Evolutionary conservation across 2,329 filamentous ascomycete genomes (phyloP).

Genomic region (Cladosporium sphaerospermum): DNA sequence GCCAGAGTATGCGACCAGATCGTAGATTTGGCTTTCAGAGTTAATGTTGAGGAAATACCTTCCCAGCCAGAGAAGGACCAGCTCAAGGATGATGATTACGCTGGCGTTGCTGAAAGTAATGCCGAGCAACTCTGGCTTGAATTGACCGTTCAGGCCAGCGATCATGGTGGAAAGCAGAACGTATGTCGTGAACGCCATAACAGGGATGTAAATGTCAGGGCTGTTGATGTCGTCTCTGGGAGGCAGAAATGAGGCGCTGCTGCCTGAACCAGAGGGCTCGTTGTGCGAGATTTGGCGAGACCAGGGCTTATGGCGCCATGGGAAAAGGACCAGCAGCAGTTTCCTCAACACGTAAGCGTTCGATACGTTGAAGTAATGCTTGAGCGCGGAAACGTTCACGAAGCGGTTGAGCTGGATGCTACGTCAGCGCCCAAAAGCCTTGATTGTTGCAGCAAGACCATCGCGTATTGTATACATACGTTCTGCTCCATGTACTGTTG

Average conservation of each 20-base stretch:
- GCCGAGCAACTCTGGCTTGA: conserved; percentile 88
- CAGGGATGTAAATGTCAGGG: conserved; percentile 98
- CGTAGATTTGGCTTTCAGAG: conserved; percentile 86
- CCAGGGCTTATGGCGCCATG: conserved; percentile 97
- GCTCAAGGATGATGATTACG: conserved; percentile 78
- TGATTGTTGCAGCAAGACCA: not conserved
- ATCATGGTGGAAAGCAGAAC: conserved; percentile 88
- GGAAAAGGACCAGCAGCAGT: conserved; percentile 86
- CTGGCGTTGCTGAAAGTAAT: conserved; percentile 81
- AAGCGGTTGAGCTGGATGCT: conserved; percentile 62
- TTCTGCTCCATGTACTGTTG: conserved; percentile 96
- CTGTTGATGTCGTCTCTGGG: conserved; percentile 95
- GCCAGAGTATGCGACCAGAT: conserved; percentile 90
- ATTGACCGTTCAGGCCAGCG: conserved; percentile 81
- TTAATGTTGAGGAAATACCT: conserved; percentile 92
- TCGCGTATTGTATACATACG: conserved; percentile 41
- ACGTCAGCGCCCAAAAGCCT: conserved; percentile 2
- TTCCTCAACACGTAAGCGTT: conserved; percentile 96
- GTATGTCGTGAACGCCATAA: conserved; percentile 97
- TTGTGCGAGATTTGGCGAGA: conserved; percentile 74
- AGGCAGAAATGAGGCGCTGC: conserved; percentile 67
- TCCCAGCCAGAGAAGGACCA: conserved; percentile 82
- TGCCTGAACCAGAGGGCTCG: conserved; percentile 51
- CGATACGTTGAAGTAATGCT: conserved; percentile 99
- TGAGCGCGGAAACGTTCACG: conserved; percentile 85